Percentiles rank a stretch among this genome's conserved stretches.
Conservation (phyloP, 108 stramenopile genomes). For the Cylindrotheca closterium region DNA sequence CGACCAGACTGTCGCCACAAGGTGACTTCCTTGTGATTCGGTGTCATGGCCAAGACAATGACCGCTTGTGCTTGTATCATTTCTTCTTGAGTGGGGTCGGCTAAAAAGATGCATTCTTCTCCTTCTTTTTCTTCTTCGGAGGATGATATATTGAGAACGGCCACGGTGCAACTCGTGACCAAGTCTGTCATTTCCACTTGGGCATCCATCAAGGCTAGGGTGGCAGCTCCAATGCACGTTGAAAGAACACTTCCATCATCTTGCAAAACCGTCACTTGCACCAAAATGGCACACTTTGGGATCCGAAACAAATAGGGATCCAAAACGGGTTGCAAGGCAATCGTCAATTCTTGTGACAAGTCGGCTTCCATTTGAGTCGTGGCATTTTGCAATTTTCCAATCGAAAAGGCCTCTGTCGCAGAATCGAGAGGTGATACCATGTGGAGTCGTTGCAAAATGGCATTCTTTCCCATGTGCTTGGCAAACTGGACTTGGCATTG, state of each 20-base stretch:
- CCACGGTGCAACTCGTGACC: conserved; percentile 63
- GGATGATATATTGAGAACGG: conserved; percentile 43
- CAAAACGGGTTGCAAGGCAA: conserved; percentile 58
- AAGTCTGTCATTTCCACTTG: conserved; percentile 65
- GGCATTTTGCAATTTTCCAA: conserved; percentile 31
- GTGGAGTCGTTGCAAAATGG: conserved; percentile 24
- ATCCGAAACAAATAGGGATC: conserved; percentile 30
- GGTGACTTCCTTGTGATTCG: conserved; percentile 78
- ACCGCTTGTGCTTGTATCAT: conserved; percentile 43
- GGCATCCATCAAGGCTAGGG: conserved; percentile 75
- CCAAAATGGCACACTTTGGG: conserved; percentile 58
- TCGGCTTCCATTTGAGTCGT: conserved; percentile 47
- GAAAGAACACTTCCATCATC: conserved; percentile 76
- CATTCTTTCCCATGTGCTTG: conserved; percentile 58
- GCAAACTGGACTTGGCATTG: conserved; percentile 56
- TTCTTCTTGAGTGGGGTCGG: conserved; percentile 73
- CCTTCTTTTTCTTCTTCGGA: conserved; percentile 9
- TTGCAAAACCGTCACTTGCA: conserved; percentile 73
- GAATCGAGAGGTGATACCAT: conserved; percentile 29
- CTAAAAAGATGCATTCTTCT: conserved; percentile 30
- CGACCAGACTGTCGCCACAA: conserved; percentile 74
- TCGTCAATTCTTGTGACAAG: conserved; percentile 43
- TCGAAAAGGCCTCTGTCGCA: conserved; percentile 24
- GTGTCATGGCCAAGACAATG: conserved; percentile 66
- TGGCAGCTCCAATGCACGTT: conserved; percentile 63